Conservation (phyloP, 306 rosid genomes). For the Vachellia collinsii region DNA sequence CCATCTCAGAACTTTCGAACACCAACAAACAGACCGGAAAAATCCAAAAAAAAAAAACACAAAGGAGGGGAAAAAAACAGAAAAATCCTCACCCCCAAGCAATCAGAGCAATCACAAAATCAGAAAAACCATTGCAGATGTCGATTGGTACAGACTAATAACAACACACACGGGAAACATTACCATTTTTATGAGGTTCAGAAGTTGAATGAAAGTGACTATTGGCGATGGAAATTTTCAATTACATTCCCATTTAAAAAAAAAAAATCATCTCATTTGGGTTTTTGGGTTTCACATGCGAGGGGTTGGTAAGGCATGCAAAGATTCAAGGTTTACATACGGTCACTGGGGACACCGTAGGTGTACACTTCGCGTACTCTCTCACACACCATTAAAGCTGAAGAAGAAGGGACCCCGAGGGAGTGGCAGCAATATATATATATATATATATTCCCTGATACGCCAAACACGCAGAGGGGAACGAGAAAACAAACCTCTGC, state of each 20-base stretch:
- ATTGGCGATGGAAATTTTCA: conserved; percentile 14
- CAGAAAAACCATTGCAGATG: too few species aligned
- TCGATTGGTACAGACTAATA: conserved; percentile 13
- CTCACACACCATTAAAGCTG: conserved; percentile 54
- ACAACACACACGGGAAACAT: conserved; percentile 23
- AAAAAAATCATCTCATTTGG: conserved; percentile 16
- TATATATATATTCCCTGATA: not conserved
- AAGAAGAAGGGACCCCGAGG: conserved; percentile 39
- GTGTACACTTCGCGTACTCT: conserved; percentile 37
- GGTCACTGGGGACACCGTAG: conserved; percentile 41
- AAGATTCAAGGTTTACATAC: conserved; percentile 53
- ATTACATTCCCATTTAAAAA: conserved; percentile 4
- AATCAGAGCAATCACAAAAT: conserved; percentile 10
- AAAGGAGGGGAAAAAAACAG: not conserved
- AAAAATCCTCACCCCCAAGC: conserved; percentile 13
- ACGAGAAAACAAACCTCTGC: not conserved
- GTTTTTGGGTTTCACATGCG: conserved; percentile 30
- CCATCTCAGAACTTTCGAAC: conserved; percentile 20
- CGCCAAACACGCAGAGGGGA: not conserved
- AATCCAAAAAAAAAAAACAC: not conserved
- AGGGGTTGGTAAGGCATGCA: conserved; percentile 62
- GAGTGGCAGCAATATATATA: conserved; percentile 1
- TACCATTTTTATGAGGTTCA: conserved; percentile 7
- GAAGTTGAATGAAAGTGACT: conserved; percentile 8
- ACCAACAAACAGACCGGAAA: conserved; percentile 17